These are phyloP conservation scores for Hymenoscyphus fraxineus DNA, from an alignment of 2,329 filamentous ascomycete genomes.

Conservation along the genomic window DNA sequence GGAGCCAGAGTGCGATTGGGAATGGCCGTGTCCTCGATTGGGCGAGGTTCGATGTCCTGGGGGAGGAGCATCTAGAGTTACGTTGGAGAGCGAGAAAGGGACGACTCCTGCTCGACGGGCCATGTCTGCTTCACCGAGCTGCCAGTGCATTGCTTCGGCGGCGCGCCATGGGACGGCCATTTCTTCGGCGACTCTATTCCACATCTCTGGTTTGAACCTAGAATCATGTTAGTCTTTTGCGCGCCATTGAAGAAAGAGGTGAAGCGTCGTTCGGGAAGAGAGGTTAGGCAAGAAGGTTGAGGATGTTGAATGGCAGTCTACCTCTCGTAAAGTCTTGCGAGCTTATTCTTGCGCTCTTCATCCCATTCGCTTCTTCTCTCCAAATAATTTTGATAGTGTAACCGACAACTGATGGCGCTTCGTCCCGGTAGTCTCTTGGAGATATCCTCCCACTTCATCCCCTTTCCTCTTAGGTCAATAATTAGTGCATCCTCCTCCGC, in stretches of 20 bases:
- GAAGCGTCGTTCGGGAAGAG: neutral
- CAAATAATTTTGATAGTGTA: slow-evolving; percentile 97
- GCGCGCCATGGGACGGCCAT: slow-evolving; percentile 94
- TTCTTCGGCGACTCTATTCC: slow-evolving; percentile 91
- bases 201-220: slow-evolving; percentile 98
- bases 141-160: slow-evolving; percentile 98
- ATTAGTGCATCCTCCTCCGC: slow-evolving; percentile 89
- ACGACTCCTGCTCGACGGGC: slow-evolving; percentile 84
- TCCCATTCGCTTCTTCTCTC: slow-evolving; percentile 93
- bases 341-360: slow-evolving; percentile 95
- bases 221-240: slow-evolving; percentile 17
- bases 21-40: slow-evolving; percentile 33
- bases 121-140: slow-evolving; percentile 91
- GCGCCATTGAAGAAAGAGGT: neutral
- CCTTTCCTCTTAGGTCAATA: slow-evolving; percentile 81
- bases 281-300: neutral
- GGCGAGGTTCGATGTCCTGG: slow-evolving; percentile 42
- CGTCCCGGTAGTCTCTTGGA: slow-evolving; percentile 85
- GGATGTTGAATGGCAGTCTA: slow-evolving; percentile 41
- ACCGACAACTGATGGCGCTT: slow-evolving; percentile 87
- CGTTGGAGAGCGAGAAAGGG: slow-evolving; percentile 69
- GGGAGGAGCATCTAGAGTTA: slow-evolving; percentile 45
- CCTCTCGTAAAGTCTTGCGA: slow-evolving; percentile 93
- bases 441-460: slow-evolving; percentile 99
- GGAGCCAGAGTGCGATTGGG: slow-evolving; percentile 28